phyloP scores from a whole-genome alignment of 805 yeast genomes.

The Kregervanrija pseudodelftensis region DNA sequence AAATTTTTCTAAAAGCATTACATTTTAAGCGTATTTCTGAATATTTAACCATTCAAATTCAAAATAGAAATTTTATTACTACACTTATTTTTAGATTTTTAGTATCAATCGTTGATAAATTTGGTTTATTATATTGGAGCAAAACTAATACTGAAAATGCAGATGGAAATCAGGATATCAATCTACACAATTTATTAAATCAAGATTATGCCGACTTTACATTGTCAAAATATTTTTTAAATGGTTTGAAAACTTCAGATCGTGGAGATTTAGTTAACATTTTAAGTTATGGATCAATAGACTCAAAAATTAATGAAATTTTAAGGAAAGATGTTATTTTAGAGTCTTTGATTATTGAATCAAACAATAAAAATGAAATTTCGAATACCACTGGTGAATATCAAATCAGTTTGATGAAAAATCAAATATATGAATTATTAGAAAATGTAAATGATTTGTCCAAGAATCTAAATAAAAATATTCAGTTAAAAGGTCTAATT shows the following conservation, averaged over 20 bases:
- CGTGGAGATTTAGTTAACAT: not conserved
- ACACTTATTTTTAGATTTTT: too few relatives aligned
- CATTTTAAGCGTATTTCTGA: constrained; percentile 14
- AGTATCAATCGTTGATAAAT: too few relatives aligned
- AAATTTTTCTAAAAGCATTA: constrained; percentile 18
- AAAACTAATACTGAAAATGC: not conserved
- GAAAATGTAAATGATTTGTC: constrained; percentile 6
- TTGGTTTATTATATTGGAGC: not conserved
- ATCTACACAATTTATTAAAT: not conserved
- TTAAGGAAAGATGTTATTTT: not conserved
- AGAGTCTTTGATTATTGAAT: constrained; percentile 3
- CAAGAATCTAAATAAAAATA: constrained; percentile 3
- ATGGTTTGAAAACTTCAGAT: not conserved
- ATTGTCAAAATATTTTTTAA: not conserved
- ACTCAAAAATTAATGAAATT: not conserved
- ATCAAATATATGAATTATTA: constrained; percentile 9
- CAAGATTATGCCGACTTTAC: not conserved
- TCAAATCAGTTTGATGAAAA: constrained; percentile 8
- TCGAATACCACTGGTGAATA: constrained; percentile 1
- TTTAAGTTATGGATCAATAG: not conserved
- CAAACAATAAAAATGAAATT: not conserved
- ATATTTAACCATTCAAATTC: not conserved
- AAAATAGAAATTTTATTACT: not conserved
- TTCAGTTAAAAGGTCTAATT: constrained; percentile 3
- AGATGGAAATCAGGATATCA: not conserved